Conservation (phyloP, 176 grass and related monocot species). For the Oryza brachyantha region DNA sequence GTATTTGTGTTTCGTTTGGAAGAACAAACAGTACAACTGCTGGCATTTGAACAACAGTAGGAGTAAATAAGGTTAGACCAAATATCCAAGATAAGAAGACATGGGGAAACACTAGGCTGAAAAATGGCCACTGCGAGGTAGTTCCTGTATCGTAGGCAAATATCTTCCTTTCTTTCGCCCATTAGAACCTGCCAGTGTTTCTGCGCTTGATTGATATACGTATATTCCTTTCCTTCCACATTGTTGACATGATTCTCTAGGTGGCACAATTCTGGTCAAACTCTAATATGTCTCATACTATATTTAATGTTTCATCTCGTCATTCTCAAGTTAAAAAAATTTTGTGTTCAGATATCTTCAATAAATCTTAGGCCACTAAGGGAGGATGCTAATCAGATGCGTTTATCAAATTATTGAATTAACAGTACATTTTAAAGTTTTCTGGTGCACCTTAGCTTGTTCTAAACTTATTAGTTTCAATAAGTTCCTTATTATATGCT, state of each 20-base stretch:
- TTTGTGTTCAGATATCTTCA: not conserved
- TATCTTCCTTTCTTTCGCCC: not conserved
- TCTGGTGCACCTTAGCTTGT: not conserved
- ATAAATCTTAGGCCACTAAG: not conserved
- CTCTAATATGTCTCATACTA: conserved; percentile 10
- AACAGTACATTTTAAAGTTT: not conserved
- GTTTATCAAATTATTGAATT: not conserved
- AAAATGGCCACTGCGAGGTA: not conserved
- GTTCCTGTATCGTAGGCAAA: not conserved
- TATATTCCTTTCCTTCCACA: not conserved
- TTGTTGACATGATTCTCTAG: not conserved
- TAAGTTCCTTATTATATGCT: not conserved
- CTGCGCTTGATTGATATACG: not conserved
- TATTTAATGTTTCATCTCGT: not conserved
- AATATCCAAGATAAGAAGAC: not conserved
- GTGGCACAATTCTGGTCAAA: not conserved
- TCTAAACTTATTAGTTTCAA: not conserved
- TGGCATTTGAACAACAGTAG: not conserved
- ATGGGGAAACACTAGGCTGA: not conserved
- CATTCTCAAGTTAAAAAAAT: not conserved
- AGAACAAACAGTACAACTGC: not conserved
- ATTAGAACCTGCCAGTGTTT: not conserved
- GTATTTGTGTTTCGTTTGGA: not conserved
- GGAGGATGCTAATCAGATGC: not conserved
- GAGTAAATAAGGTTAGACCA: not conserved